A percentile compares a stretch with the other conserved stretches of the same genome.
These are phyloP conservation scores for Sugiyamaella pinicola DNA, from an alignment of 1,139 yeast species.

Conservation along the genomic window DNA sequence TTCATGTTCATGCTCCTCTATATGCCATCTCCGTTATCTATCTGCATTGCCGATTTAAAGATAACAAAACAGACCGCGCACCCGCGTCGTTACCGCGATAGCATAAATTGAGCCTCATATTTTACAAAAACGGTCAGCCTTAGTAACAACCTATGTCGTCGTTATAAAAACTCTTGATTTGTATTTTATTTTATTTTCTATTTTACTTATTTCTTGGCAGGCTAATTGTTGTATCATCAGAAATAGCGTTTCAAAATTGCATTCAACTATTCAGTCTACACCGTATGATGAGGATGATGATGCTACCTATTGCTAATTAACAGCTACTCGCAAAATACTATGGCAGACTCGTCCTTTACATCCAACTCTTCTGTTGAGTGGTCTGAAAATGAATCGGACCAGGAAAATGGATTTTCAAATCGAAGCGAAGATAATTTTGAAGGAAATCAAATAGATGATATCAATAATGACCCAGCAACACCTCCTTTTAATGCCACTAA, in stretches of 20 bases:
- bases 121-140: background rate
- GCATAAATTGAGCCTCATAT: background rate
- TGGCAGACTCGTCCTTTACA: slow-evolving; percentile 10
- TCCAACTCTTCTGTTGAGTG: slow-evolving; percentile 4
- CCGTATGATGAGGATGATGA: background rate
- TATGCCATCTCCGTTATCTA: background rate
- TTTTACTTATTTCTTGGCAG: background rate
- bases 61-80: background rate
- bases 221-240: background rate
- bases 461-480: background rate
- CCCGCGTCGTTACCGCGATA: background rate
- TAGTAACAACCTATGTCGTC: too few species aligned
- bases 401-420: background rate
- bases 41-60: background rate
- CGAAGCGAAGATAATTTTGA: background rate
- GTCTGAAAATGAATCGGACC: slow-evolving; percentile 13
- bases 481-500: background rate
- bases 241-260: background rate
- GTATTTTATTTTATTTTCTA: too few species aligned
- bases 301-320: background rate
- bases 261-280: background rate
- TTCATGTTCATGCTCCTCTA: too few species aligned
- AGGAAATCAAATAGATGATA: background rate
- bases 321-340: background rate
- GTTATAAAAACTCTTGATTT: too few species aligned